Evolutionary conservation across 2,329 filamentous ascomycete species (phyloP).

Genomic region (Elsinoe ampelina): DNA sequence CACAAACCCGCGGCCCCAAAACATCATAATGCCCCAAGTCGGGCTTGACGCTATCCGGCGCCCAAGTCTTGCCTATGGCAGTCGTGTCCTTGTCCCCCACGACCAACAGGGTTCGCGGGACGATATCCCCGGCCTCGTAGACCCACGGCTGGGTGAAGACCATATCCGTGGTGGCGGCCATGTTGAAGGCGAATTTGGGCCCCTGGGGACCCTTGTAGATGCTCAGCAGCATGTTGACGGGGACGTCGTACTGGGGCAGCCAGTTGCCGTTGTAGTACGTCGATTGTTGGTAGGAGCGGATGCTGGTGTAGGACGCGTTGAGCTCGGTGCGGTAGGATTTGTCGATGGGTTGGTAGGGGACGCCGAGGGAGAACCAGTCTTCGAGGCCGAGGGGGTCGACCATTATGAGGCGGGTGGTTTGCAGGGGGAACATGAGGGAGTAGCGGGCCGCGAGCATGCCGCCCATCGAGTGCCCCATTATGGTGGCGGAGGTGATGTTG

Average conservation of each 20-base stretch:
- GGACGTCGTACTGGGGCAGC: conserved; percentile 43
- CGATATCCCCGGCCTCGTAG: conserved; percentile 41
- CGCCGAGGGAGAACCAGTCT: conserved; percentile 1
- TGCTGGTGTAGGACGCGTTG: conserved; percentile 13
- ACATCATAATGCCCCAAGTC: conserved; percentile 9
- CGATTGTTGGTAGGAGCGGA: conserved; percentile 10
- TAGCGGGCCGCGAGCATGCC: not conserved
- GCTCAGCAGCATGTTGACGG: conserved; percentile 47
- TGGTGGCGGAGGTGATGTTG: not conserved
- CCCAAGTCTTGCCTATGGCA: conserved; percentile 47
- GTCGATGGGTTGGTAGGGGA: not conserved
- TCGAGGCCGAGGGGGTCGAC: not conserved
- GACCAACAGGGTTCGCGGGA: conserved; percentile 40
- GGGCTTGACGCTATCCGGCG: conserved; percentile 15
- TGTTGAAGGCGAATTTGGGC: conserved; percentile 37
- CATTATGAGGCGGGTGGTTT: not conserved
- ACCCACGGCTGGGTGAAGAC: conserved; percentile 45
- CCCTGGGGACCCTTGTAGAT: conserved; percentile 41
- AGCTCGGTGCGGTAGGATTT: conserved; percentile 13
- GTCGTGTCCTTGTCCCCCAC: conserved; percentile 46
- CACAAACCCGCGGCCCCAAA: not conserved
- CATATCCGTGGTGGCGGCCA: conserved; percentile 46
- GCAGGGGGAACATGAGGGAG: not conserved
- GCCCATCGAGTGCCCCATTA: conserved; percentile 3
- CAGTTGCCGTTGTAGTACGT: conserved; percentile 29